Evolutionary conservation across 108 stramenopile genomes (phyloP), one percentile per base, ranked within the genome.

Genomic region (Seminavis robusta): DNA sequence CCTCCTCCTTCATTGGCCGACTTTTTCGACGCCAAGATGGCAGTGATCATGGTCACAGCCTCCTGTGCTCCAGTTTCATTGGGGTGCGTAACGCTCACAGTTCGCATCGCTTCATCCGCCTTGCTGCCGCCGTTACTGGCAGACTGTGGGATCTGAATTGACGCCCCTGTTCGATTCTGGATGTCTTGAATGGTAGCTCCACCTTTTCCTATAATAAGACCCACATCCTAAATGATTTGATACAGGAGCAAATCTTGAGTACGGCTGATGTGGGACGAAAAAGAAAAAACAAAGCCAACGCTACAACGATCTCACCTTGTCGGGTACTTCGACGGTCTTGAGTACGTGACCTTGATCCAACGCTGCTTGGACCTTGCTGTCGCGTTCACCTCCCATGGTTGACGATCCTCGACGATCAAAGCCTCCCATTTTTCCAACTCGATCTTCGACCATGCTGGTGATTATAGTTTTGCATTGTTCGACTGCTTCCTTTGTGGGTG

Each of bases 201-300:
- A 0, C 90, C 94, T 71, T 92, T 95, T 16, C 98, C 98, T 69
- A 99, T 99, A 56, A 99, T 87, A 15, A 98, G 80, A 5, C 98
- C 98, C 0, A 98, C 96, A 52, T 90, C 88, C 17, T 71, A n/a
- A n/a, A n/a, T n/a, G n/a, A n/a, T n/a, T n/a, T n/a, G n/a, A n/a
- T n/a, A n/a, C n/a, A n/a, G n/a, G n/a, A n/a, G n/a, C n/a, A n/a
- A n/a, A n/a, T n/a, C n/a, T n/a, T n/a, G n/a, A n/a, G n/a, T n/a
- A n/a, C n/a, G n/a, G n/a, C n/a, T n/a, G n/a, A n/a, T n/a, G n/a
- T n/a, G n/a, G n/a, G n/a, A n/a, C n/a, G n/a, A n/a, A n/a, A n/a
- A n/a, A n/a, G n/a, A n/a, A n/a, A n/a, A n/a, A n/a, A n/a, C n/a
- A n/a, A n/a, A n/a, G n/a, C n/a, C n/a, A n/a, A n/a, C n/a, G n/a